phyloP scores from a whole-genome alignment of 73 alveolate genomes.

The Paramecium octaurelia region DNA sequence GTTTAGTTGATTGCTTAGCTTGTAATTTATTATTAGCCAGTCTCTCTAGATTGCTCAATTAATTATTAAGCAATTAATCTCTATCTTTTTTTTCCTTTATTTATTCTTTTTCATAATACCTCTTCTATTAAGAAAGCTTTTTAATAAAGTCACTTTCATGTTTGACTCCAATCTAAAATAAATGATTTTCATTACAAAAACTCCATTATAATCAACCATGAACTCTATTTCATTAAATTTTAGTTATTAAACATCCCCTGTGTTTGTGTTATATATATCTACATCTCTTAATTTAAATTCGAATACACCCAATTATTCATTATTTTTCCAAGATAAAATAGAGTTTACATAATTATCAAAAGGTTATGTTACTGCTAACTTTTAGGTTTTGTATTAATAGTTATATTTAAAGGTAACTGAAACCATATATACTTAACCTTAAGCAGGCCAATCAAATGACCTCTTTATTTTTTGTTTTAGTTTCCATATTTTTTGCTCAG shows the following conservation, averaged over 20 bases:
- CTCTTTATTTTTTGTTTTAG: not conserved
- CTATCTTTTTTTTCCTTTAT: not conserved
- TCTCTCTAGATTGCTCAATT: slow-evolving; percentile 10
- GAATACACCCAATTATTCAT: not conserved
- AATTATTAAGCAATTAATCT: not conserved
- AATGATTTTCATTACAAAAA: not conserved
- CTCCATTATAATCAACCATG: slow-evolving; percentile 40
- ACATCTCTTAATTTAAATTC: slow-evolving; percentile 31
- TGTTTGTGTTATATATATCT: not conserved
- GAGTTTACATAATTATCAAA: slow-evolving; percentile 39
- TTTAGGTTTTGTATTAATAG: not conserved
- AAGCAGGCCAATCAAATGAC: not conserved
- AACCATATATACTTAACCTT: not conserved
- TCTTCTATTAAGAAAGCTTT: not conserved
- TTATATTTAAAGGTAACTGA: slow-evolving; percentile 11
- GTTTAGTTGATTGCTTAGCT: not conserved
- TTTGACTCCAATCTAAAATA: slow-evolving; percentile 28
- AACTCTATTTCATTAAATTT: slow-evolving; percentile 22
- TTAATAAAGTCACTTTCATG: slow-evolving; percentile 36
- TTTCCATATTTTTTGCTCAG: slow-evolving; percentile 15
- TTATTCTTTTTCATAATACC: not conserved
- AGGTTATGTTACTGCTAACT: not conserved
- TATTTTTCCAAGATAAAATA: not conserved
- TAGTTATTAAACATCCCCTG: not conserved
- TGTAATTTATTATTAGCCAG: not conserved